These are phyloP conservation scores for Kodamaea sp. DNA, from an alignment of 1,139 yeast genomes.

Conservation along the genomic window DNA sequence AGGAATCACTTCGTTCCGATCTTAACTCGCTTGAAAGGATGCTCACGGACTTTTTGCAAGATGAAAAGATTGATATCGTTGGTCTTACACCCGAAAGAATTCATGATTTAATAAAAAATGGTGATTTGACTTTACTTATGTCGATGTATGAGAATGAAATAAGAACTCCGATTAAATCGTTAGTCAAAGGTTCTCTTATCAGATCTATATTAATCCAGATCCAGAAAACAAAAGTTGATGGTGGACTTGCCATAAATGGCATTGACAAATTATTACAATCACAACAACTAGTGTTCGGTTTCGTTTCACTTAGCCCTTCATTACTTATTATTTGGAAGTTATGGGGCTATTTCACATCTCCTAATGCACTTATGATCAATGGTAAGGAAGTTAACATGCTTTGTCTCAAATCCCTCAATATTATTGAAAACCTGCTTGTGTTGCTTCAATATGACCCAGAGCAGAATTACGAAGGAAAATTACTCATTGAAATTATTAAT, in stretches of 20 bases:
- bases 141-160: conserved; percentile 75
- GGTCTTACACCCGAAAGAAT: conserved; percentile 31
- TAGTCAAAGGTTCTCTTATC: conserved; percentile 64
- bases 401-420: conserved; percentile 53
- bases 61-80: conserved; percentile 18
- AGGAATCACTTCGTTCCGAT: conserved; percentile 75
- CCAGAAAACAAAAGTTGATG: conserved; percentile 94
- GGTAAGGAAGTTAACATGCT: conserved; percentile 39
- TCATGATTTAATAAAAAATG: conserved; percentile 48
- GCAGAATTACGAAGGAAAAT: conserved; percentile 40
- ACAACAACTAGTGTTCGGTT: conserved; percentile 89
- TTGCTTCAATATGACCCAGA: conserved; percentile 15
- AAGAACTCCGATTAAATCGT: conserved; percentile 61
- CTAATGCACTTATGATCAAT: conserved; percentile 39
- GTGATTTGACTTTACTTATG: conserved; percentile 78
- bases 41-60: conserved; percentile 71
- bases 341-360: conserved; percentile 23
- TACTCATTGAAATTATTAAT: conserved; percentile 56
- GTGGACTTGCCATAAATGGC: conserved; percentile 84
- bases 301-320: conserved; percentile 86
- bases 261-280: conserved; percentile 85
- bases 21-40: conserved; percentile 78
- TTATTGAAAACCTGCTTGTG: conserved; percentile 51
- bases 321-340: conserved; percentile 52
- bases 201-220: conserved; percentile 81